Evolutionary conservation across 208 protist species (phyloP), one percentile per base, ranked within the genome.

Genomic region (Crithidia brevicula): DNA sequence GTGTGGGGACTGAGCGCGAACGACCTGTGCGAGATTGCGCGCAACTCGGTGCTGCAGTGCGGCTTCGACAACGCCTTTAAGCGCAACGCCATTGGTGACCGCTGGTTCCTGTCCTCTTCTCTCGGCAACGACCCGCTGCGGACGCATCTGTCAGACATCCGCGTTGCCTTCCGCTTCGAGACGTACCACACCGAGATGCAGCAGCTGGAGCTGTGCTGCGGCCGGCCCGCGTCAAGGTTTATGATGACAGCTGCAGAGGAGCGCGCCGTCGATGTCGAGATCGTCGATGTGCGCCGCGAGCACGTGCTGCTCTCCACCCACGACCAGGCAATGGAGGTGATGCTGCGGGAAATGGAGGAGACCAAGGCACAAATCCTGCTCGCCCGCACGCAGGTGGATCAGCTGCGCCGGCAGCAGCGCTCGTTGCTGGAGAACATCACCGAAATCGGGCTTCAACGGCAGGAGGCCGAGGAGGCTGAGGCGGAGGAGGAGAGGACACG

Each of bases 21-120:
- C 63, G 94, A 98, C 67, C 74, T 97, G 20, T 97, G 92, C 64
- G 94, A 98, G 73, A 97, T 98, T 67, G 92, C 94, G n/a, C 77
- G 89, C 38, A 97, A 96, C 67, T 93, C 83, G 34, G 94, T 97
- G 8, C 71, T 98, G 72, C 92, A 97, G 74, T 92, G 82, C 71
- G 94, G 94, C 30, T 98, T 96, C 76, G 88, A 92, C 58, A 69
- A 93, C 73, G 67, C 85, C 58, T 93, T 95, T 63, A 98, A 98
- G 74, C 75, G 81, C 45, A 83, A 92, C 40, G 88, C 88, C 5
- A 92, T 98, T 72, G 94, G 94, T n/a, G 77, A 92, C 47, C 80
- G 81, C 33, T 98, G 88, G 83, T 95, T 91, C 67, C 86, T 97
- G 74, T 89, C 87, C 49, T 96, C 89, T 4, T 95, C 90, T 5